Base-by-base conservation (phyloP, 257 asterid genomes). In the Ligustrum vulgare region DNA sequence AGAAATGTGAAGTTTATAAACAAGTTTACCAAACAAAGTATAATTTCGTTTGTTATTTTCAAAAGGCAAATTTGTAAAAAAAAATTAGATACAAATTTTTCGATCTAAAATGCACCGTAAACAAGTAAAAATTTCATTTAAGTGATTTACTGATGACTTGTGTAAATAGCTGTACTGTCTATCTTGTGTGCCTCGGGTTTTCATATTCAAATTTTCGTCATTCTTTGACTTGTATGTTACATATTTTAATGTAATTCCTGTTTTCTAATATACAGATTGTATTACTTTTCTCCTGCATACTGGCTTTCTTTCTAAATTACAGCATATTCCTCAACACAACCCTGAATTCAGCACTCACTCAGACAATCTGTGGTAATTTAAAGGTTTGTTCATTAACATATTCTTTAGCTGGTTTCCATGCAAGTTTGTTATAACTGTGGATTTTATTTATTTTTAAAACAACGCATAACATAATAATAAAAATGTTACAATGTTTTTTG, bases 331-430 rank as follows among this genome's bases (percentile, higher is more conserved):
- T 92, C 77, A 94, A 94, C 84, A 92, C 98, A 2, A 90, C 98
- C 77, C 91, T 92, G 65, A 94, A 94, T 77, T 94, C 98, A 37
- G 98, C 98, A 2, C 87, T 94, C 80, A 90, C 98, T 9, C 98
- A 94, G 91, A 91, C 98, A 65, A 89, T 94, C 75, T 94, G 98
- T 51, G 97, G 98, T 63, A 94, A 94, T 84, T 75, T 94, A 85
- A 94, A 94, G 98, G 98, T 92, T 79, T 25, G 90, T 83, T 62
- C 75, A 34, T 70, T 67, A 23, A 39, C 28, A 71, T 47, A 71
- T 32, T 75, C 8, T 65, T 68, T 9, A 41, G 45, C 15, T 39
- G 15, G 54, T 69, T 39, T 39, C 45, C 54, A 45, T 45, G n/a
- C 6, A 13, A 1, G 51, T 12, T 6, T 13, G 54, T 45, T 45